Evolutionary conservation across 768 basidiomycete species (phyloP), one percentile per base, ranked within the genome.

Genomic region (Suillus tomentosus): DNA sequence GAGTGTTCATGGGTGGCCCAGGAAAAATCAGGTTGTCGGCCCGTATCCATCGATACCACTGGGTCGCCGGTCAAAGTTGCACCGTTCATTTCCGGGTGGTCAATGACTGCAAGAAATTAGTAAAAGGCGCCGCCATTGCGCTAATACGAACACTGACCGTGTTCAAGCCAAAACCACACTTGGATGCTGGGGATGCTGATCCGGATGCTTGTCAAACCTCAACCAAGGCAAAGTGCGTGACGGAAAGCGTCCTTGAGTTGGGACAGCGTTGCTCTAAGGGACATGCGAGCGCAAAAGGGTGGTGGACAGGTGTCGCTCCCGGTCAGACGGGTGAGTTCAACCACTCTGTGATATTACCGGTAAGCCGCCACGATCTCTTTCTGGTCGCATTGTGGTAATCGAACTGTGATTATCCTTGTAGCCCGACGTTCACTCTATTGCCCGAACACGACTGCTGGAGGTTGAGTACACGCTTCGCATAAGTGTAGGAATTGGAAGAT

Each of bases 31-130:
- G 80, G 61, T 71, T 96, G 15, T 86, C 82, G 3, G 91, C 87
- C 1, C 81, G 79, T 43, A 74, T 96, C 42, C 88, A 89, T 69
- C 86, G 95, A 22, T 74, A 86, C 14, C 79, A 83, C 61, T 96
- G 94, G 91, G 79, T 96, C 42, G 87, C 94, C 47, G 95, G 95
- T 24, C 91, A 94, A 74, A 81, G 80, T 45, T 91, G 92, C 68
- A 84, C 81, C 73, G 84, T 93, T 27, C 82, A 86, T 64, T 71
- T 96, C 27, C 75, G 73, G 13, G 84, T 95, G 43, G 76, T 77
- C 57, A 96, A 96, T 72, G 82, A 85, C 45, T 88, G 88, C 40
- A 85, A 81, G 69, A 90, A 85, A 72, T 79, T 80, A 36, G 82
- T 96, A 69, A 92, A 88, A 71, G 82, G 78, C 36, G 74, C 93